Conservation (phyloP, 441 rosid species). For the Pelargonium fulgidum region DNA sequence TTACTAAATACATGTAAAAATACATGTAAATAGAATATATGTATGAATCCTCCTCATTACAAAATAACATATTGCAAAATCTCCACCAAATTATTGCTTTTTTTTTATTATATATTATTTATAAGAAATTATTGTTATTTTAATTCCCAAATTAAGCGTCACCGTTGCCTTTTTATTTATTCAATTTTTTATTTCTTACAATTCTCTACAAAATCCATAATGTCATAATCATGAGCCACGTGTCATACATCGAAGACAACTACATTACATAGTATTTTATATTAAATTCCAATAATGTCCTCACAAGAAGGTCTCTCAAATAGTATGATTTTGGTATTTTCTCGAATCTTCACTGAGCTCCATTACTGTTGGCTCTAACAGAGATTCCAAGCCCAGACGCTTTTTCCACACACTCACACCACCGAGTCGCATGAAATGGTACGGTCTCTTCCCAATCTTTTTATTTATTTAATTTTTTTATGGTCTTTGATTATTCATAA, state of each 20-base stretch:
- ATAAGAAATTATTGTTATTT: too few relatives aligned
- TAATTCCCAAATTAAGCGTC: too few relatives aligned
- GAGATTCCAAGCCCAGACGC: not conserved
- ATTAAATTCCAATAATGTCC: not conserved
- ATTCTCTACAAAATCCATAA: not conserved
- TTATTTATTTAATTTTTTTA: not conserved
- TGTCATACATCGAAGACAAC: not conserved
- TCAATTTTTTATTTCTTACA: too few relatives aligned
- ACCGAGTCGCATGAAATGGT: not conserved
- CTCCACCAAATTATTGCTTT: too few relatives aligned
- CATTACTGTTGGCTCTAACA: too few relatives aligned
- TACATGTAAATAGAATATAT: too few relatives aligned
- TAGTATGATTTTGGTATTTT: not conserved
- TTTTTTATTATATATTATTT: too few relatives aligned
- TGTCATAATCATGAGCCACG: not conserved
- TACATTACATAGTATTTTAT: not conserved
- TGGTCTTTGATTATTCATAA: not conserved
- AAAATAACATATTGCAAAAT: too few relatives aligned
- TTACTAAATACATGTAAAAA: too few relatives aligned
- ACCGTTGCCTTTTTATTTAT: too few relatives aligned
- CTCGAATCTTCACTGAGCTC: slow-evolving; percentile 4
- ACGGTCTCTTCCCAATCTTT: not conserved
- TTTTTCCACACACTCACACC: not conserved
- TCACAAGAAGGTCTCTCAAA: not conserved
- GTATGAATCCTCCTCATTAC: too few relatives aligned